Evolutionary conservation across 2,329 filamentous ascomycete species (phyloP), one percentile per base, ranked within the genome.

Genomic region (Trichophyton mentagrophytes): DNA sequence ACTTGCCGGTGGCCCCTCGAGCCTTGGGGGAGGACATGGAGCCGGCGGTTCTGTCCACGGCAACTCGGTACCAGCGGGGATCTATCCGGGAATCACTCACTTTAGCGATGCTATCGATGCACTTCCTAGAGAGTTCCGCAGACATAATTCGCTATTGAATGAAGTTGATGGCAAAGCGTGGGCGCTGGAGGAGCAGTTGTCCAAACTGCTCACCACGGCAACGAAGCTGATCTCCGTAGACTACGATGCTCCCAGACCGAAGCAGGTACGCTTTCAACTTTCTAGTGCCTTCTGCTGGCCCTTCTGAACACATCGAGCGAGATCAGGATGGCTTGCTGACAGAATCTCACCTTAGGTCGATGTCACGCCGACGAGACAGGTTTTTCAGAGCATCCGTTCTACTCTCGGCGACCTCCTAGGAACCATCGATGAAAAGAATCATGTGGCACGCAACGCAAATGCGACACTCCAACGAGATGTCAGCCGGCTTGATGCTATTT

Each of bases 91-190:
- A 25, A 80, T 87, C 64, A 82, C 82, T 46, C 84, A 85, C 71
- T 97, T 99, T 72, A 89, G 92, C 64, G 91, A 97, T 73, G 86
- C 90, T 64, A 90, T 97, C 70, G 86, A 90, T 58, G 91, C 92
- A 44, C 83, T 99, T 27, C 93, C 93, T 3, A 91, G 91, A 73
- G 93, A 99, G 76, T 89, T 96, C 58, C 90, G 96, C 67, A 86
- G 90, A 70, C 92, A 99, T 74, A 96, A 96, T 68, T 96, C 92
- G 38, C 82, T 97, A 61, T 80, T 99, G 67, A 96, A 96, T 73
- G 93, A 99, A 76, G 93, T 97, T 56, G 93, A 99, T 77, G 92
- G 92, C 64, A 99, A 99, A 77, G 88, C 95, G 65, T 93, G 91
- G 60, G 85, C 85, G 27, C 88, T 93, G 5, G 90, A 96, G 72